Percentiles rank a stretch among this genome's conserved stretches.
These are phyloP conservation scores for Stemphylium vesicarium DNA, from an alignment of 2,329 filamentous ascomycete genomes.

Conservation along the genomic window DNA sequence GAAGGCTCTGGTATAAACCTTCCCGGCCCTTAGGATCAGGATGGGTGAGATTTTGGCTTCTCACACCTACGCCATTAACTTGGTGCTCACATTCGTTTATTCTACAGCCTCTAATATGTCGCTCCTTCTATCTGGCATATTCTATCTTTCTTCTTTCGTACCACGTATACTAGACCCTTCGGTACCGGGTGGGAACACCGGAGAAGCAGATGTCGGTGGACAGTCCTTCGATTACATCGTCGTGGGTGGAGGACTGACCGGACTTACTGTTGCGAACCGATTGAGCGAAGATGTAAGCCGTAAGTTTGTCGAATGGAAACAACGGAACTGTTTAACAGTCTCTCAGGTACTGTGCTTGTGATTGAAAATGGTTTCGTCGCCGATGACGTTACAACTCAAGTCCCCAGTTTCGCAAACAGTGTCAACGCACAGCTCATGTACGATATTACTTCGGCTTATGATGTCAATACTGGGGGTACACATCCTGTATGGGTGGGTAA, in stretches of 20 bases:
- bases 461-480: constrained; percentile 20
- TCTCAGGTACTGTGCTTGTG: constrained; percentile 33
- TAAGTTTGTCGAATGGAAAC: constrained; percentile 6
- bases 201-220: constrained; percentile 19
- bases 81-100: constrained; percentile 4
- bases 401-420: constrained; percentile 30
- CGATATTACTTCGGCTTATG: constrained; percentile 31
- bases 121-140: constrained; percentile 12
- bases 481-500: constrained; percentile 29
- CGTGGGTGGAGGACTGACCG: constrained; percentile 40
- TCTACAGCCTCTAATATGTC: constrained; percentile 14
- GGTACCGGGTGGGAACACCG: constrained; percentile 3
- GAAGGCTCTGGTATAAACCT: constrained; percentile 6
- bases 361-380: constrained; percentile 35
- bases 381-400: constrained; percentile 31
- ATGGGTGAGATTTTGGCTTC: neutral
- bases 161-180: constrained; percentile 10
- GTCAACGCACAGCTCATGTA: constrained; percentile 34
- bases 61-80: constrained; percentile 4
- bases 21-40: neutral
- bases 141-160: constrained; percentile 26
- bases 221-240: constrained; percentile 42
- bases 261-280: constrained; percentile 39
- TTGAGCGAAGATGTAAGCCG: constrained; percentile 35
- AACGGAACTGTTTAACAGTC: neutral